Base-by-base conservation (phyloP, 257 asterid species). In the Capsicum rhomboideum region DNA sequence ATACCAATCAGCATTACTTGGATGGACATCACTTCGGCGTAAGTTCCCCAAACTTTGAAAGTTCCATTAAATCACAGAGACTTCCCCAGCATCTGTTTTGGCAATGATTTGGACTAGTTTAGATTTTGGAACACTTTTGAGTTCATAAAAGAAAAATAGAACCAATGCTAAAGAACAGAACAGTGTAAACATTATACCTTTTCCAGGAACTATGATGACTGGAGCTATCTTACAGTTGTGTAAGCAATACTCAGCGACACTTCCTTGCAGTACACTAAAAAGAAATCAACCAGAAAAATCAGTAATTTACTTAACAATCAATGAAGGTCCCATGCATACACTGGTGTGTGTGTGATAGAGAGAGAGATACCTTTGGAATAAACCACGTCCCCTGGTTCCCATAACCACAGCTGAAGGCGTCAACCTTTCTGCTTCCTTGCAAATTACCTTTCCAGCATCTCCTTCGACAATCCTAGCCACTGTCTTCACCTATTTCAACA, bases 381-480 rank as follows among this genome's bases (percentile, higher is more conserved):
- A 86, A 90, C 97, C 87, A 80, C 95, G 91, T 78, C 98, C 98
- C 80, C 98, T 90, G 71, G 98, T 94, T 82, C 99, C 99, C 92
- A 94, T 78, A 8, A 96, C 95, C 21, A 96, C 93, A 78, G 99
- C 98, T 82, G 93, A 97, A 50, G 98, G 99, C 88, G 87, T 94
- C 88, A 93, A 85, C 91, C 95, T 91, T 87, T 93, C 97, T 46
- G 98, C 99, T 86, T 93, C 98, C 92, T 85, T 92, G 93, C 98
- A 94, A 86, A 96, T 93, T 28, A 89, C 93, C 86, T 93, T 94
- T 64, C 98, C 99, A 8, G 96, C 94, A 82, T 96, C 98, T 85
- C 99, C 99, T 91, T 96, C 98, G 86, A 94, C 98, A 58, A 96
- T 94, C 89, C 98, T 89, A 77, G 98, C 98, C 87, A 82, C 86